Evolutionary conservation across 345 rosid genomes (phyloP).

Genomic region (Hypericum perforatum): DNA sequence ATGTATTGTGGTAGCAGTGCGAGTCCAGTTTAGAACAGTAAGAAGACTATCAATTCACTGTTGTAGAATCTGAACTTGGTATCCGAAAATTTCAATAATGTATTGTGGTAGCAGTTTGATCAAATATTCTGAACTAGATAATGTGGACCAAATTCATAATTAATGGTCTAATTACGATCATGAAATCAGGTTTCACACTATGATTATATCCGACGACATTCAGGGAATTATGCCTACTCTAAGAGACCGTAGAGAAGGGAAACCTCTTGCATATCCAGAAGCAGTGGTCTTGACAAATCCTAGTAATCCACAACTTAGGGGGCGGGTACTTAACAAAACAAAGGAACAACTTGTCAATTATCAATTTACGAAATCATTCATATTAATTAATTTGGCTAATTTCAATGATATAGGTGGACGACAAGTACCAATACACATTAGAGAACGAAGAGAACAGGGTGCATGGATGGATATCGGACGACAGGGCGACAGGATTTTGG

Average conservation of each 20-base stretch:
- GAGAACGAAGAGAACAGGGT: conserved; percentile 49
- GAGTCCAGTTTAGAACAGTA: too few species aligned
- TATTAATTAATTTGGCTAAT: background rate
- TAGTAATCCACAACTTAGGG: conserved; percentile 34
- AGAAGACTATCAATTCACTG: too few species aligned
- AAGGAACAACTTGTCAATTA: too few species aligned
- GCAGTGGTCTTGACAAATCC: conserved; percentile 78
- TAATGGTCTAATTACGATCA: too few species aligned
- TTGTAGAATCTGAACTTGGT: too few species aligned
- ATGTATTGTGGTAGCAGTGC: too few species aligned
- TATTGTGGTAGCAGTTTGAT: too few species aligned
- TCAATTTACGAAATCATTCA: too few species aligned
- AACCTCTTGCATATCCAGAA: conserved; percentile 60
- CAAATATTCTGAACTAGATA: too few species aligned
- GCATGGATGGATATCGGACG: conserved; percentile 68
- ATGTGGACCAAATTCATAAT: too few species aligned
- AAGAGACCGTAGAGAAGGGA: conserved; percentile 34
- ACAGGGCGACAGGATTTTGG: conserved; percentile 68
- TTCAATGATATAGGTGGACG: conserved; percentile 61
- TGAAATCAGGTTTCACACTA: conserved; percentile 51
- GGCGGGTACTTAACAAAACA: conserved; percentile 42
- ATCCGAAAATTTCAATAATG: too few species aligned
- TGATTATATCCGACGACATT: conserved; percentile 64
- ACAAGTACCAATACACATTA: conserved; percentile 67
- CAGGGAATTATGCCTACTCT: conserved; percentile 65